These are phyloP conservation scores for Clohesyomyces aquaticus DNA, from an alignment of 495 filamentous ascomycete species.

Conservation along the genomic window DNA sequence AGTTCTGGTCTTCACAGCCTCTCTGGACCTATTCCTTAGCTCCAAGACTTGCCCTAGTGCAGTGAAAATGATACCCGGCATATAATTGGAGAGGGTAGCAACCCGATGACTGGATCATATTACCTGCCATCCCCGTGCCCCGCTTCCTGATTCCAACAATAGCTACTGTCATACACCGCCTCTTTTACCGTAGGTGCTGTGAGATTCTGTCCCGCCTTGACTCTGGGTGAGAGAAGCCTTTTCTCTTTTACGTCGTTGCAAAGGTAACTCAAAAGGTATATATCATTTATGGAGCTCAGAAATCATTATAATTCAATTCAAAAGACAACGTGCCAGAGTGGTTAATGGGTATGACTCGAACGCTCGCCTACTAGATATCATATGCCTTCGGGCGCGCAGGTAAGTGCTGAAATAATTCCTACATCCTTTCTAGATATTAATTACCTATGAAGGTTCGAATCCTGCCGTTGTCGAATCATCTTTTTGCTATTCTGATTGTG, in stretches of 20 bases:
- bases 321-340: slow-evolving; percentile 53
- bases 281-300: slow-evolving; percentile 4
- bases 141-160: neutral
- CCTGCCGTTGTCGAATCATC: slow-evolving; percentile 2
- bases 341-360: slow-evolving; percentile 59
- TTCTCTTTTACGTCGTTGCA: neutral
- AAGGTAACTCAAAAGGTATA: neutral
- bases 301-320: neutral
- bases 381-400: slow-evolving; percentile 57
- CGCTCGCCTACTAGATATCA: slow-evolving; percentile 45
- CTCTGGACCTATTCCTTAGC: too few relatives aligned
- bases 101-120: neutral
- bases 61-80: too few relatives aligned
- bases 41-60: too few relatives aligned
- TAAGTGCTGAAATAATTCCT: too few relatives aligned
- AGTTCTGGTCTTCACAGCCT: too few relatives aligned
- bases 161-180: neutral
- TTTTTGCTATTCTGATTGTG: too few relatives aligned
- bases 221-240: neutral
- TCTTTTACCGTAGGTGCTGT: too few relatives aligned
- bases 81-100: too few relatives aligned
- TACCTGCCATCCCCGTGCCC: too few relatives aligned
- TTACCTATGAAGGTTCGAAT: too few relatives aligned
- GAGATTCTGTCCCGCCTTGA: too few relatives aligned
- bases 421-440: too few relatives aligned